Conservation (phyloP, 2,329 filamentous ascomycete species). For the Coniella lustricola region DNA sequence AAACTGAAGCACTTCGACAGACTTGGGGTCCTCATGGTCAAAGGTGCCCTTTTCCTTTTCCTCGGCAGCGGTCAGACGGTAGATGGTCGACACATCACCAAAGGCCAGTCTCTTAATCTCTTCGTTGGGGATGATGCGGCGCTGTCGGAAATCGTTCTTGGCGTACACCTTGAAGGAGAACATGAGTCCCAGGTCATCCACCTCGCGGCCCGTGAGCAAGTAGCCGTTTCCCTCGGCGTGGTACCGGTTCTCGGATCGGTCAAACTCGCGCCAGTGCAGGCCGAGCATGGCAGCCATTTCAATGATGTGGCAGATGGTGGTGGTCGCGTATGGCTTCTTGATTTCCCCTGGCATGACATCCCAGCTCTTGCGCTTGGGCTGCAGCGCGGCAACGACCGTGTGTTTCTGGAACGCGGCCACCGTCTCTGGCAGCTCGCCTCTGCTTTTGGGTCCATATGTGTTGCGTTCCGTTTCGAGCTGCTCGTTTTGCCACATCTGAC, state of each 20-base stretch:
- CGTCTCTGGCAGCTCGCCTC: conserved; percentile 17
- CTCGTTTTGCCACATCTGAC: conserved; percentile 36
- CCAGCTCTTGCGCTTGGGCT: conserved; percentile 40
- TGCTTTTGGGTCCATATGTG: conserved; percentile 3
- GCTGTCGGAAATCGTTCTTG: conserved; percentile 38
- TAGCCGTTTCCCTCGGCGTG: conserved; percentile 51
- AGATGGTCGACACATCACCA: conserved; percentile 49
- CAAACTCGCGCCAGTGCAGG: conserved; percentile 53
- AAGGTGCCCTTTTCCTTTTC: conserved; percentile 19
- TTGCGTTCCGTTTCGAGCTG: conserved; percentile 24
- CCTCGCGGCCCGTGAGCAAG: conserved; percentile 38
- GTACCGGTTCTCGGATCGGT: conserved; percentile 42
- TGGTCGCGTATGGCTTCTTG: conserved; percentile 44
- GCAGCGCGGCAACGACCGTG: conserved; percentile 38
- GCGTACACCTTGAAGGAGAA: conserved; percentile 48
- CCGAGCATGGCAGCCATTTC: conserved; percentile 48
- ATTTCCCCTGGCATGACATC: conserved; percentile 43
- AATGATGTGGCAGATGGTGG: conserved; percentile 47
- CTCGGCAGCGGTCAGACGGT: background rate
- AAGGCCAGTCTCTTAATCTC: conserved; percentile 50
- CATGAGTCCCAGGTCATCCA: conserved; percentile 45
- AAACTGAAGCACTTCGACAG: conserved; percentile 39
- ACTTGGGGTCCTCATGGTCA: conserved; percentile 32
- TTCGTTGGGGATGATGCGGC: conserved; percentile 46
- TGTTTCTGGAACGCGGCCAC: conserved; percentile 24